A percentile compares a stretch with the other conserved stretches of the same genome.
Evolutionary conservation across 371 early-diverging fungal species (phyloP).

Genomic region (Mortierella sp.): DNA sequence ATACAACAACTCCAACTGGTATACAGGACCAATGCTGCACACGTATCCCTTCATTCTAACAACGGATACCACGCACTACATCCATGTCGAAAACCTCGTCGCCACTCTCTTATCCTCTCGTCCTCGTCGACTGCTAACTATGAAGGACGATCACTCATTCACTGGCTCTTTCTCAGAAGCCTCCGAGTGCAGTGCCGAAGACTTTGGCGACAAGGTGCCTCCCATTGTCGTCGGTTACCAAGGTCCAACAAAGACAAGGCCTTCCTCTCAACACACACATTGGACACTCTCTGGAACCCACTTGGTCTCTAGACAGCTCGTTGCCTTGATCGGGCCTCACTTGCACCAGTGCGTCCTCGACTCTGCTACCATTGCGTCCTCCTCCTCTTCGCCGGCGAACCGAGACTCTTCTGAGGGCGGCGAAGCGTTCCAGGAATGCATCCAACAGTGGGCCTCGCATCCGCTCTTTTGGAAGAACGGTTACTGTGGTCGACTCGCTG

Average conservation of each 20-base stretch:
- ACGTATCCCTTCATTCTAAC: constrained; percentile 43
- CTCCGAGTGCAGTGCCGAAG: constrained; percentile 40
- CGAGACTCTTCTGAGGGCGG: neutral
- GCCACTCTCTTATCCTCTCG: constrained; percentile 30
- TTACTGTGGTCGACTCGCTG: constrained; percentile 45
- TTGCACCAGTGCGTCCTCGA: constrained; percentile 30
- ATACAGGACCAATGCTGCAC: constrained; percentile 39
- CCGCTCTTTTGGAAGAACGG: constrained; percentile 51
- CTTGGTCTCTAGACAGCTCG: constrained; percentile 40
- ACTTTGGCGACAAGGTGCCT: constrained; percentile 35
- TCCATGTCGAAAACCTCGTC: constrained; percentile 48
- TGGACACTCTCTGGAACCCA: constrained; percentile 46
- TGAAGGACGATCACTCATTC: constrained; percentile 41
- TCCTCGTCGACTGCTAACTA: constrained; percentile 42
- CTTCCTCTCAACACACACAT: constrained; percentile 16
- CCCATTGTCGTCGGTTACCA: neutral
- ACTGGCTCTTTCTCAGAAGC: constrained; percentile 43
- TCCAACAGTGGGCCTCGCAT: constrained; percentile 38
- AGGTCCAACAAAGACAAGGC: neutral
- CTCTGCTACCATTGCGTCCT: neutral
- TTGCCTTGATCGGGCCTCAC: constrained; percentile 48
- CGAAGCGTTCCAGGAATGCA: constrained; percentile 44
- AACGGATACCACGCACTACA: constrained; percentile 50
- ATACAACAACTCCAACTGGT: constrained; percentile 56
- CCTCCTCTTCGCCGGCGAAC: neutral